A percentile compares a stretch with the other conserved stretches of the same genome.
These are phyloP conservation scores for Geranium rotundifolium DNA, from an alignment of 345 rosid genomes.

Conservation along the genomic window DNA sequence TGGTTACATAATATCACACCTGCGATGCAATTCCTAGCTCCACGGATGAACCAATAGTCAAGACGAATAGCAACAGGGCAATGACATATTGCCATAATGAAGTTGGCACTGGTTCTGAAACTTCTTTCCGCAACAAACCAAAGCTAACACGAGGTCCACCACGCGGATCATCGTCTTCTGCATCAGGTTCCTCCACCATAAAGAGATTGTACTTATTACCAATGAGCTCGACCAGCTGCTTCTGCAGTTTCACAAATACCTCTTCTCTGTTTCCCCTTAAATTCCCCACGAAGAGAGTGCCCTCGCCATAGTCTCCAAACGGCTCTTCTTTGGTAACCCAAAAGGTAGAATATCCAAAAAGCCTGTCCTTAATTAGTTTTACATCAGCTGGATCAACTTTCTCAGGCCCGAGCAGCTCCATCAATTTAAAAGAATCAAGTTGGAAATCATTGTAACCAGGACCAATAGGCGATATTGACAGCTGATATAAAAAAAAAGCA, in stretches of 20 bases:
- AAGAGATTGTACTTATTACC: constrained; percentile 77
- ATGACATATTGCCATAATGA: constrained; percentile 98
- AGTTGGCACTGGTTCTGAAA: constrained; percentile 90
- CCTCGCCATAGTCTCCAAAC: constrained; percentile 85
- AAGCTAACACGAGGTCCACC: constrained; percentile 95
- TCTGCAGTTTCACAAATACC: constrained; percentile 72
- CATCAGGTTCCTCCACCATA: constrained; percentile 93
- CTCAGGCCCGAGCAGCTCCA: constrained; percentile 98
- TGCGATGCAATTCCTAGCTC: constrained; percentile 94
- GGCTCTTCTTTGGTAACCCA: constrained; percentile 99
- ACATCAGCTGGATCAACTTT: constrained; percentile 81
- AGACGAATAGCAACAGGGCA: constrained; percentile 63
- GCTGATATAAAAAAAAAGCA: constrained; percentile 36
- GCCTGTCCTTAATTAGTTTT: constrained; percentile 63
- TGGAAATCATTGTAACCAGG: constrained; percentile 60
- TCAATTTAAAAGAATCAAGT: constrained; percentile 75
- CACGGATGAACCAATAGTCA: constrained; percentile 82
- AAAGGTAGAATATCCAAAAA: constrained; percentile 84
- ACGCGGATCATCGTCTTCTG: constrained; percentile 85
- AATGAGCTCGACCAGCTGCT: constrained; percentile 44
- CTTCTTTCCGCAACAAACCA: constrained; percentile 87
- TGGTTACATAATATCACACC: constrained; percentile 25
- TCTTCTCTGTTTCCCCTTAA: constrained; percentile 73
- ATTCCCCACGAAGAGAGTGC: constrained; percentile 81
- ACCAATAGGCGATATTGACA: constrained; percentile 54